Conservation (phyloP, 805 yeast genomes). For the Cyberlindnera saturnus region DNA sequence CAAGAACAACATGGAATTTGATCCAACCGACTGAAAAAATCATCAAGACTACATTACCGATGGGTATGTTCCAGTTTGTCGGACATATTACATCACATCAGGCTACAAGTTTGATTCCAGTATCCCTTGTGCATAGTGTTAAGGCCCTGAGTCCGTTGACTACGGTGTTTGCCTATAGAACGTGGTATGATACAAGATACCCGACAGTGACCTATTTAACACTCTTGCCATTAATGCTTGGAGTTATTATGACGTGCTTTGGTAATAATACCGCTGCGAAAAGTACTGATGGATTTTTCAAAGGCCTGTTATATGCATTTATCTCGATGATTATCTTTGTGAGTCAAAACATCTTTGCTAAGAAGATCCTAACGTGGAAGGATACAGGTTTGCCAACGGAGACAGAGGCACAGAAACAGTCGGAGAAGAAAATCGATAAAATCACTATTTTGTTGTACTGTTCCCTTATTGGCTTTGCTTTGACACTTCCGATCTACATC, state of each 20-base stretch:
- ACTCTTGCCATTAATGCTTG: constrained; percentile 68
- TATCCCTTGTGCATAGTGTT: constrained; percentile 90
- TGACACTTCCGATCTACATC: constrained; percentile 65
- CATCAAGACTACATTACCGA: constrained; percentile 71
- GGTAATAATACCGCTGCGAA: constrained; percentile 27
- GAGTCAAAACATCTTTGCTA: constrained; percentile 76
- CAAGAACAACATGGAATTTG: constrained; percentile 33
- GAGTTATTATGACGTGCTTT: constrained; percentile 79
- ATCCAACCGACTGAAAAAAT: constrained; percentile 48
- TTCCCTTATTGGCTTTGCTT: constrained; percentile 57
- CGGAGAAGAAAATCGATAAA: constrained; percentile 51
- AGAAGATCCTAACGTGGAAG: constrained; percentile 54
- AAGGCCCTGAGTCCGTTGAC: constrained; percentile 88
- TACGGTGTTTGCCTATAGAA: constrained; percentile 74
- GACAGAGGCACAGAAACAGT: constrained; percentile 17
- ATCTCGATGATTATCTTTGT: constrained; percentile 57
- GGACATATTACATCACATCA: constrained; percentile 91
- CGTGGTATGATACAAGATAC: constrained; percentile 54
- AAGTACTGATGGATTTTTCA: constrained; percentile 13
- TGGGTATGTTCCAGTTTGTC: constrained; percentile 89
- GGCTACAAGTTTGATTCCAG: constrained; percentile 89
- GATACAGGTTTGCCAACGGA: constrained; percentile 24
- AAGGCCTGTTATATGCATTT: constrained; percentile 33
- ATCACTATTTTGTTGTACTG: constrained; percentile 67
- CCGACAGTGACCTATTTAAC: constrained; percentile 66